Conservation (phyloP, 1,284 basidiomycete species). For the Tremellales sp. region DNA sequence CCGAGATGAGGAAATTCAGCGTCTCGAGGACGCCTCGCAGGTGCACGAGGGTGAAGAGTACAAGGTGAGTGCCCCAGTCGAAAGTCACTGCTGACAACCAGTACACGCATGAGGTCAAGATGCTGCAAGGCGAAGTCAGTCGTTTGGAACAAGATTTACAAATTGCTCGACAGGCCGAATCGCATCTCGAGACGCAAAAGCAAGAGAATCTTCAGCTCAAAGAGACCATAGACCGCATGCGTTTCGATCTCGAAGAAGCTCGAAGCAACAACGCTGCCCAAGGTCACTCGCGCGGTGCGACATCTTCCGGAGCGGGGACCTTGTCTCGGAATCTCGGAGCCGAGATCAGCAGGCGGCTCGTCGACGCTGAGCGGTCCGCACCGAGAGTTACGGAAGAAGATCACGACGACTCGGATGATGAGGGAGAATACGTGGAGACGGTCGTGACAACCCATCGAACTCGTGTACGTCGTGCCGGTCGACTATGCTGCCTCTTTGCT, state of each 20-base stretch:
- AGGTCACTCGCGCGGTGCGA: constrained; percentile 33
- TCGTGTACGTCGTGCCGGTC: constrained; percentile 39
- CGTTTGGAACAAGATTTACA: constrained; percentile 64
- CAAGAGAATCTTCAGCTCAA: constrained; percentile 84
- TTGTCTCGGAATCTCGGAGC: constrained; percentile 75
- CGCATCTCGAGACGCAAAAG: constrained; percentile 77
- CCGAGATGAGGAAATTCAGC: constrained; percentile 66
- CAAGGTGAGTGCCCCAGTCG: constrained; percentile 33
- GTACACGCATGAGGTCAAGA: constrained; percentile 56
- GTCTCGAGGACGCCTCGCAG: constrained; percentile 57
- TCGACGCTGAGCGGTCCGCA: constrained; percentile 50
- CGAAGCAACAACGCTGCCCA: constrained; percentile 51
- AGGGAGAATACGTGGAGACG: constrained; percentile 48
- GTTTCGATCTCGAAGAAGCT: constrained; percentile 86
- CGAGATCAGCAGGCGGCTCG: constrained; percentile 62
- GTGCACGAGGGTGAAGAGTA: constrained; percentile 60
- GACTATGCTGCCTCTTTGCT: no score
- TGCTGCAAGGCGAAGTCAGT: constrained; percentile 63
- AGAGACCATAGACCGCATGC: constrained; percentile 86
- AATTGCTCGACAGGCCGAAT: constrained; percentile 64
- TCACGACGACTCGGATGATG: constrained; percentile 32
- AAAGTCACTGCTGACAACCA: constrained; percentile 14
- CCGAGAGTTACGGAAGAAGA: constrained; percentile 60
- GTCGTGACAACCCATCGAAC: constrained; percentile 46
- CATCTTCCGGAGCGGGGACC: constrained; percentile 52